phyloP scores from a whole-genome alignment of 192 early-diverging fungal species.

The Powellomyces hirtus region DNA sequence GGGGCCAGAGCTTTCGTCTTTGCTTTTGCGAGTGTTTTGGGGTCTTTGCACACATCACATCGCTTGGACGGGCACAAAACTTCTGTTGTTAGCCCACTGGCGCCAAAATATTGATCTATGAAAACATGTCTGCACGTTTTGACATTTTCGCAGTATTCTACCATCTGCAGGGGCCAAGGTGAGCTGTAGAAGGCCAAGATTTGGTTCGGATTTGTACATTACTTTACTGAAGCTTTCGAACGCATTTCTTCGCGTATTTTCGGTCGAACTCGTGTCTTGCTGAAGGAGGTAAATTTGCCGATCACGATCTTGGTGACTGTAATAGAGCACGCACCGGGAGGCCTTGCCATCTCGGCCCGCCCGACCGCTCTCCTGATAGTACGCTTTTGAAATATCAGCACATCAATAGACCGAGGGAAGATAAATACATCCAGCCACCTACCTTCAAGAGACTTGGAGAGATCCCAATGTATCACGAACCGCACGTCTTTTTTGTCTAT shows the following conservation, averaged over 20 bases:
- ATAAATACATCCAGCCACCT: background rate
- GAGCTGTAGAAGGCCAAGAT: background rate
- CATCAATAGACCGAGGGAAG: background rate
- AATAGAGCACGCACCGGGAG: constrained; percentile 46
- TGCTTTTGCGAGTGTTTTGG: constrained; percentile 25
- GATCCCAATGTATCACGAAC: constrained; percentile 88
- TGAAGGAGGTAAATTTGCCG: constrained; percentile 33
- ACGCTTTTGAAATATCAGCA: constrained; percentile 31
- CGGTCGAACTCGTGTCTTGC: background rate
- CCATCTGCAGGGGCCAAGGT: constrained; percentile 29
- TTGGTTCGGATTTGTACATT: too few species aligned
- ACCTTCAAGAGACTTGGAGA: constrained; percentile 85
- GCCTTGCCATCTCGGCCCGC: constrained; percentile 51
- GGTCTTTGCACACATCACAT: constrained; percentile 48
- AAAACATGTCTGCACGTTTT: constrained; percentile 41
- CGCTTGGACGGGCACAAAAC: constrained; percentile 30
- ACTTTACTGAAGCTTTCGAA: constrained; percentile 32
- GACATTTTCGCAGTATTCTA: constrained; percentile 48
- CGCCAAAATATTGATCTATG: constrained; percentile 43
- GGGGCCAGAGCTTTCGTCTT: constrained; percentile 8
- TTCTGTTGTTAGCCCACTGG: background rate
- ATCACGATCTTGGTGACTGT: constrained; percentile 40
- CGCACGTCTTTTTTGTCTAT: constrained; percentile 95
- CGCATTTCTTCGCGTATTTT: background rate
- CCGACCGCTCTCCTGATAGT: constrained; percentile 68